Base-by-base conservation (phyloP, 345 rosid species). In the Laguncularia racemosa region DNA sequence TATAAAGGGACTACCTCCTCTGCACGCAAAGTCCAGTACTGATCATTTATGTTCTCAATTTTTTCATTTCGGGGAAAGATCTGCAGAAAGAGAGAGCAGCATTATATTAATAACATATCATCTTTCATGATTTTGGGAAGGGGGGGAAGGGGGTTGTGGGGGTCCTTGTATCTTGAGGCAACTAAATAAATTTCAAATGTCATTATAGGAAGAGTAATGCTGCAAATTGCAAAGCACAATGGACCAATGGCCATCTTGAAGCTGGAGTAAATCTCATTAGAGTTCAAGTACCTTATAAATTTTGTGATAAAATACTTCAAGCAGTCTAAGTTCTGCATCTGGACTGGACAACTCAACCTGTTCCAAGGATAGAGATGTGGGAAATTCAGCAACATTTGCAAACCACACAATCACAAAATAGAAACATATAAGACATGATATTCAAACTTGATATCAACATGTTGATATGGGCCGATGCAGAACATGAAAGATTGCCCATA, bases 1-100 rank as follows among this genome's bases (percentile, higher is more conserved):
- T 18, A 38, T 49, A 14, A 56, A 7, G 44, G 50, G 73, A 69
- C 65, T 74, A 69, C 99, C 99, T 93, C 99, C 65, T 93, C 99
- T 60, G 96, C 97, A 14, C 99, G 91, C 48, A 93, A 64, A 45
- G 97, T 93, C 99, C 97, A 93, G 71, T 89, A 93, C 69, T 89
- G 96, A 64, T 93, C 99, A 84, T 89, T 89, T 62, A 93, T 93
- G 63, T 87, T 93, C 81, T 93, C 99, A 57, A 93, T 93, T 73
- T 71, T 87, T 73, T 93, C 99, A 73, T 65, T 69, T 40, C 81
- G 72, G 18, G 96, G 83, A 75, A 89, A 93, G 52, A 84, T 84
- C 99, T 93, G 90, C 62, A 78, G 65, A 14, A 49, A 62, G 17
- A 54, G 38, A 56, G n/a, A 51, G 23, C 47, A 19, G 12, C 16